Percentiles rank a stretch among this genome's conserved stretches.
Conservation (phyloP, 2,329 filamentous ascomycete genomes). For the Scedosporium dehoogii region DNA sequence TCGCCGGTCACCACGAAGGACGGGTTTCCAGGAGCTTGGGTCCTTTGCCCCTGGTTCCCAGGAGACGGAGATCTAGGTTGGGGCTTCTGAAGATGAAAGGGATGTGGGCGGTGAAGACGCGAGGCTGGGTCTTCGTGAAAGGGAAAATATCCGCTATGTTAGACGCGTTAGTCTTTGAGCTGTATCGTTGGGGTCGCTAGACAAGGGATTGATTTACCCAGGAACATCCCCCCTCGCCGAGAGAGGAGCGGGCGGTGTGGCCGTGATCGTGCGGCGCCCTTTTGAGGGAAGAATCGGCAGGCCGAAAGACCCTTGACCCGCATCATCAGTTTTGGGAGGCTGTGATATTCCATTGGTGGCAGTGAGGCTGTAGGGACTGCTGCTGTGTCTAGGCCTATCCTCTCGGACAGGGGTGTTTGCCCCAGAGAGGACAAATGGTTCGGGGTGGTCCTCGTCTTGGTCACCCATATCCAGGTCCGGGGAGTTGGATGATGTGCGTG, state of each 20-base stretch:
- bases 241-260: conserved; percentile 37
- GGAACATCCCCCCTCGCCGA: conserved; percentile 49
- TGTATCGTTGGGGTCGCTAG: conserved; percentile 8
- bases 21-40: background rate
- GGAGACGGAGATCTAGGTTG: background rate
- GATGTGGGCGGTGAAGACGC: conserved; percentile 39
- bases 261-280: conserved; percentile 26
- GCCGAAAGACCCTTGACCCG: conserved; percentile 43
- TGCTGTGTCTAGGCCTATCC: conserved; percentile 7
- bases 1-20: background rate
- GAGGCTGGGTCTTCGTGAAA: conserved; percentile 44
- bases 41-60: background rate
- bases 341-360: background rate
- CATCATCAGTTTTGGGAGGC: background rate
- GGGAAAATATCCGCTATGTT: conserved; percentile 47
- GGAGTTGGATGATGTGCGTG: background rate
- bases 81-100: conserved; percentile 28
- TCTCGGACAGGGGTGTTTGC: conserved; percentile 12
- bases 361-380: background rate
- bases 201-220: conserved; percentile 35
- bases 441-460: conserved; percentile 16
- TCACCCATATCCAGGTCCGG: conserved; percentile 10
- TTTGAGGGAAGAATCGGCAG: conserved; percentile 24
- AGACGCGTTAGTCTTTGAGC: conserved; percentile 4
- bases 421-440: conserved; percentile 27